Base-by-base conservation (phyloP, 192 early-diverging fungal species). In the Gigaspora rosea region DNA sequence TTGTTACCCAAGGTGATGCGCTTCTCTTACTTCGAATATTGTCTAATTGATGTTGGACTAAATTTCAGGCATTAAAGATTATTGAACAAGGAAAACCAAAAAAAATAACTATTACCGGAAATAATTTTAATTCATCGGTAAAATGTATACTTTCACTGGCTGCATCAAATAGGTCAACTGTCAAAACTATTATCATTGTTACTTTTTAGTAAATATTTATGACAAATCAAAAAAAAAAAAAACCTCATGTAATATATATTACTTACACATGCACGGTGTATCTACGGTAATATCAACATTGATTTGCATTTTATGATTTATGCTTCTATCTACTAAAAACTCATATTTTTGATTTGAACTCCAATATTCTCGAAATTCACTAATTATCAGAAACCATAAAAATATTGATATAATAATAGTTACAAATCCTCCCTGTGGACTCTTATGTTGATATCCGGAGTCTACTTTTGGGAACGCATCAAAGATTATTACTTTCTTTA, bases 401-500 rank as follows among this genome's bases (percentile, higher is more conserved):
- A 88, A 80, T 58, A 88, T 71, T 2, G 88, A 78, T 27, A 96
- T 88, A 2, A 93, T 49, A 2, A 96, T 50, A 0, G 95, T 95
- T 66, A 94, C 70, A 27, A 95, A 64, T 32, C 92, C 93, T 61
- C 96, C 95, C 1, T 91, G 85, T 6, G 88, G 84, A 41, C 92
- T 93, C 41, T 89, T 82, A 59, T 90, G 81, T 70, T 94, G 91
- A 75, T 94, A 91, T 54, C 91, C 90, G 35, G 82, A 79, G 73
- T 97, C 95, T 57, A 96, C 90, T 81, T 97, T 97, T 18, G 91
- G 92, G 75, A 97, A 97, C 11, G 92, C 96, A 85, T 97, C 95
- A 49, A 93, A 85, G 13, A 56, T 41, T 12, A 71, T 52, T 35
- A 32, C 50, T n/a, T 54, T 71, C 50, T 71, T 71, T 13, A 71